phyloP scores from a whole-genome alignment of 805 yeast genomes.

The Ogataea salicorniae region DNA sequence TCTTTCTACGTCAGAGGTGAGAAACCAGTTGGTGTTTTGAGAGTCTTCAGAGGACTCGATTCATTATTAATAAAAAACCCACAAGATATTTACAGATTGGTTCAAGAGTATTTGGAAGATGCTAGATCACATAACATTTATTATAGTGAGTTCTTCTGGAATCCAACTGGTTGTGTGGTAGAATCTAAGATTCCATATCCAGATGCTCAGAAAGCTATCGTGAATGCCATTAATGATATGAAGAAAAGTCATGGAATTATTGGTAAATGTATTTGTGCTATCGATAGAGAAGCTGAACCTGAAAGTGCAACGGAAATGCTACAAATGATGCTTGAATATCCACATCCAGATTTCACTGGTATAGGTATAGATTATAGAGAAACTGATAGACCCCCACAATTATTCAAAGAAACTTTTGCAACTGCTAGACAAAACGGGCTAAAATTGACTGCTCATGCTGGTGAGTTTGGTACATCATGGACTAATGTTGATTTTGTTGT shows the following conservation, averaged over 20 bases:
- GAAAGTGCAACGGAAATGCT: constrained; percentile 25
- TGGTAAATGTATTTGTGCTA: constrained; percentile 25
- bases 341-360: constrained; percentile 22
- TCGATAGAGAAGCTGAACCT: constrained; percentile 26
- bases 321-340: constrained; percentile 25
- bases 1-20: constrained; percentile 28
- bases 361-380: constrained; percentile 32
- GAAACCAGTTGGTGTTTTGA: constrained; percentile 29
- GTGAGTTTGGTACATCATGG: constrained; percentile 29
- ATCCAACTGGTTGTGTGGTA: constrained; percentile 29
- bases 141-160: constrained; percentile 30
- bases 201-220: constrained; percentile 25
- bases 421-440: constrained; percentile 21
- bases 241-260: constrained; percentile 17
- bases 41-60: constrained; percentile 27
- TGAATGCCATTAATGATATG: constrained; percentile 22
- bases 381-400: constrained; percentile 25
- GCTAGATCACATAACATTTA: constrained; percentile 23
- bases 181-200: constrained; percentile 24
- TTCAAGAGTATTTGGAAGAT: constrained; percentile 22
- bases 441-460: constrained; percentile 29
- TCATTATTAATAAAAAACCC: constrained; percentile 20
- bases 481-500: constrained; percentile 25
- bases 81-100: constrained; percentile 24
- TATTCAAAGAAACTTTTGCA: constrained; percentile 23